Conservation (phyloP, 1,284 basidiomycete species). For the Papiliotrema fonsecae region DNA sequence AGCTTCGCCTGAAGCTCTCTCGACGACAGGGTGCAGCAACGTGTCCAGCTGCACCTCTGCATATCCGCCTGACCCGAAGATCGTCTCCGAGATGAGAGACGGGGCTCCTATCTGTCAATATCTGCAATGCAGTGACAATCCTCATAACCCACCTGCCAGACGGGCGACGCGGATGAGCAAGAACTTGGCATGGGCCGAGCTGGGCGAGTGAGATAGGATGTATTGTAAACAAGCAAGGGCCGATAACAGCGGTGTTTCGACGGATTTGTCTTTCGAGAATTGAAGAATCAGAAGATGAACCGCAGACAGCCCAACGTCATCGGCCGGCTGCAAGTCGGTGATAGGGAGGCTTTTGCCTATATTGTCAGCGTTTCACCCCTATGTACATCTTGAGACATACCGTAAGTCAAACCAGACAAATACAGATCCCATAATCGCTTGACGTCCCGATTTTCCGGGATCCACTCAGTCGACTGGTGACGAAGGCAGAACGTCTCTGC, state of each 20-base stretch:
- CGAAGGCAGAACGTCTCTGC: slow-evolving; percentile 23
- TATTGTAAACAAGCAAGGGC: slow-evolving; percentile 23
- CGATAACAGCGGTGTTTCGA: slow-evolving; percentile 14
- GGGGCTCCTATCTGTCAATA: slow-evolving; percentile 21
- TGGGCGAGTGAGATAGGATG: slow-evolving; percentile 24
- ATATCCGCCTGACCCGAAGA: slow-evolving; percentile 18
- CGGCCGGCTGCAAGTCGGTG: slow-evolving; percentile 38
- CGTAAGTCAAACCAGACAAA: slow-evolving; percentile 25
- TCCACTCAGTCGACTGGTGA: slow-evolving; percentile 5
- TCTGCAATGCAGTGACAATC: background rate
- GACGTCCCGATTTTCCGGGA: slow-evolving; percentile 11
- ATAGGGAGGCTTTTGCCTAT: slow-evolving; percentile 28
- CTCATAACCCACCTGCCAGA: slow-evolving; percentile 18
- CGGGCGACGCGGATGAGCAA: slow-evolving; percentile 32
- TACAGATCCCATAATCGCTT: slow-evolving; percentile 30
- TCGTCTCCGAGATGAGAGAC: slow-evolving; percentile 9
- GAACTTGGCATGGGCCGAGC: slow-evolving; percentile 21
- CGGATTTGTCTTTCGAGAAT: slow-evolving; percentile 12
- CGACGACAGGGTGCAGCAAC: slow-evolving; percentile 27
- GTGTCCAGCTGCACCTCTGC: slow-evolving; percentile 40
- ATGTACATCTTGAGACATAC: slow-evolving; percentile 10
- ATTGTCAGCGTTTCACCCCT: background rate
- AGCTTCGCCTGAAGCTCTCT: slow-evolving; percentile 26
- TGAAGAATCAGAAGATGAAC: slow-evolving; percentile 21
- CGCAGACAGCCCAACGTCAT: slow-evolving; percentile 28